Base-by-base conservation (phyloP, 345 rosid genomes). In the Camelina laxa region DNA sequence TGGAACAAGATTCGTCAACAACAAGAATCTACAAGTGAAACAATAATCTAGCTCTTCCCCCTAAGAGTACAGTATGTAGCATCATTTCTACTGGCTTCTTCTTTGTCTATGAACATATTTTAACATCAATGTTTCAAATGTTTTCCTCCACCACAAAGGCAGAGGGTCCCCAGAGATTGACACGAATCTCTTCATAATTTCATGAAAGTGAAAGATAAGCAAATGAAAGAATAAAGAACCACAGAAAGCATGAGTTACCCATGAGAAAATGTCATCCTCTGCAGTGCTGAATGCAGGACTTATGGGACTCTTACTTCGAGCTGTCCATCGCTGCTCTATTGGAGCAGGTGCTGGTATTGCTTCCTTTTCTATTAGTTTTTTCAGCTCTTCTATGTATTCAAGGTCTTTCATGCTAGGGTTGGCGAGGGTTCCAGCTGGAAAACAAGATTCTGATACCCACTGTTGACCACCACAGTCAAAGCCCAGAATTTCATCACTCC, bases 391-490 rank as follows among this genome's bases (percentile, higher is more conserved):
- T 73, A 92, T 89, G 81, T 81, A 96, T 75, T 91, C 98, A 56
- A 96, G 89, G 79, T 96, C 99, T 76, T 88, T 92, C 92, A 92
- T 83, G 82, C 82, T 89, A 17, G 94, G 99, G 66, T 90, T 90
- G 56, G 90, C 69, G n/a, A 88, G 84, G 44, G 94, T 87, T 75
- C 97, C 98, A 49, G 92, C 96, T 74, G 97, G 97, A 79, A 86
- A 91, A 88, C 98, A 96, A 71, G 85, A 89, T 80, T 96, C 98
- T 17, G 97, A 96, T 56, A 96, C 98, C 99, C 98, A 92, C 24
- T 96, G 99, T 75, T 96, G 99, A 73, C 97, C 99, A 73, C 99
- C 98, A 74, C 98, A 96, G 80, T 96, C 98, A 76, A 96, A 96
- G 44, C 98, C 99, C 82, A 96, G 75, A 60, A 96, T 96, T 70